Conservation (phyloP, 768 basidiomycete species). For the Lanmaoa pseudosensibilis region DNA sequence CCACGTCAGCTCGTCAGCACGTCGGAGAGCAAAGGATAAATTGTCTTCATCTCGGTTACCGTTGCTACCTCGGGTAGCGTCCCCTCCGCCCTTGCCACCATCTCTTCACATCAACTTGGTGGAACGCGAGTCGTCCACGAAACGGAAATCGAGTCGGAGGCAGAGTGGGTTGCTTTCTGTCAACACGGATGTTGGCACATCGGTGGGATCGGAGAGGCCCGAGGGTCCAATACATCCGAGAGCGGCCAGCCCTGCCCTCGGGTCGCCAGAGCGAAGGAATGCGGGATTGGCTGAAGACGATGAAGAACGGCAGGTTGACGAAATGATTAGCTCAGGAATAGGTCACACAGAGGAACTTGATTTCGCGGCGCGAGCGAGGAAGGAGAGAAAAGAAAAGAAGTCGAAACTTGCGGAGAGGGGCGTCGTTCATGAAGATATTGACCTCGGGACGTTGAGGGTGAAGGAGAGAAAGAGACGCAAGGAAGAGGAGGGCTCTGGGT, state of each 20-base stretch:
- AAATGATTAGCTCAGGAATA: conserved; percentile 20
- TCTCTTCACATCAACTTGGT: conserved; percentile 36
- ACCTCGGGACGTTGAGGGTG: conserved; percentile 26
- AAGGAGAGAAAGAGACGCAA: conserved; percentile 44
- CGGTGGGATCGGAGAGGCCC: conserved; percentile 23
- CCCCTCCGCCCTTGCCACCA: conserved; percentile 39
- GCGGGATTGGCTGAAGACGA: conserved; percentile 58
- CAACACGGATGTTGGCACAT: conserved; percentile 30
- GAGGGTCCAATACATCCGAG: conserved; percentile 48
- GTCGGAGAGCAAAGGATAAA: conserved; percentile 49
- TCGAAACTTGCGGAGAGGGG: conserved; percentile 22
- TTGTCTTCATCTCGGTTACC: conserved; percentile 50
- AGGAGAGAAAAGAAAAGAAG: conserved; percentile 43
- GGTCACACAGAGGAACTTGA: conserved; percentile 18
- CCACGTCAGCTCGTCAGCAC: conserved; percentile 38
- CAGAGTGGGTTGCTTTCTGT: conserved; percentile 58
- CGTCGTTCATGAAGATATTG: conserved; percentile 21
- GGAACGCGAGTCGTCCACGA: conserved; percentile 34
- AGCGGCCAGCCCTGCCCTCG: conserved; percentile 67
- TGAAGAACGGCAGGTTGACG: conserved; percentile 48
- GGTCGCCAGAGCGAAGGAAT: conserved; percentile 55
- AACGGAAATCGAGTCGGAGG: conserved; percentile 31
- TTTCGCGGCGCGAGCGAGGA: conserved; percentile 33
- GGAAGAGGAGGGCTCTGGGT: conserved; percentile 37
- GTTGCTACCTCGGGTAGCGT: conserved; percentile 43